Percentiles rank a stretch among this genome's conserved stretches.
These are phyloP conservation scores for Chlorella sp. DNA, from an alignment of 139 green algal genomes.

Conservation along the genomic window DNA sequence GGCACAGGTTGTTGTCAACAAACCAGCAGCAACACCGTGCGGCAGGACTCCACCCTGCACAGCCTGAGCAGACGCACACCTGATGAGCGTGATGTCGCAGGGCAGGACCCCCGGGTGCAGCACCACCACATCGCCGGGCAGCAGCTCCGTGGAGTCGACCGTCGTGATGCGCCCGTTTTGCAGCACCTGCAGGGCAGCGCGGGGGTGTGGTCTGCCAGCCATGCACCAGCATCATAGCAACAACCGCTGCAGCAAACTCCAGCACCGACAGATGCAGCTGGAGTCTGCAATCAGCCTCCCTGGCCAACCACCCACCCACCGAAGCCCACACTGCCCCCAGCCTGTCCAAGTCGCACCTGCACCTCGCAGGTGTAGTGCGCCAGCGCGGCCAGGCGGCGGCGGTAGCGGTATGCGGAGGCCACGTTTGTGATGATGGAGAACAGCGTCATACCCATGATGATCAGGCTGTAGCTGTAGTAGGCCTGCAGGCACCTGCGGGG, in stretches of 20 bases:
- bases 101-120: slow-evolving; percentile 57
- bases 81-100: slow-evolving; percentile 68
- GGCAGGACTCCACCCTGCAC: no score
- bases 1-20: neutral
- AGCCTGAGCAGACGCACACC: neutral
- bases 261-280: no score
- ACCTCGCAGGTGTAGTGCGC: slow-evolving; percentile 51
- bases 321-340: no score
- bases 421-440: slow-evolving; percentile 48
- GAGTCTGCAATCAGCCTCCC: no score
- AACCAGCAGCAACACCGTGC: neutral
- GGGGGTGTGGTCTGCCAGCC: no score
- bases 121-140: slow-evolving; percentile 70
- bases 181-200: neutral
- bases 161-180: neutral
- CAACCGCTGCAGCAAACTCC: no score
- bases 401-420: slow-evolving; percentile 34
- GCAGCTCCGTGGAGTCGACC: slow-evolving; percentile 25
- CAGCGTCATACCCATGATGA: slow-evolving; percentile 48
- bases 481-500: slow-evolving; percentile 31
- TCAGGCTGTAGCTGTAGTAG: slow-evolving; percentile 48
- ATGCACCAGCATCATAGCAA: no score
- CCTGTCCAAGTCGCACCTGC: slow-evolving; percentile 24
- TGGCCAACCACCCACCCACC: no score
- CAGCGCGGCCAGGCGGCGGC: slow-evolving; percentile 35